A percentile compares a stretch with the other conserved stretches of the same genome.
Evolutionary conservation across 2,329 filamentous ascomycete species (phyloP).

Genomic region (Paraconiothyrium sp.): DNA sequence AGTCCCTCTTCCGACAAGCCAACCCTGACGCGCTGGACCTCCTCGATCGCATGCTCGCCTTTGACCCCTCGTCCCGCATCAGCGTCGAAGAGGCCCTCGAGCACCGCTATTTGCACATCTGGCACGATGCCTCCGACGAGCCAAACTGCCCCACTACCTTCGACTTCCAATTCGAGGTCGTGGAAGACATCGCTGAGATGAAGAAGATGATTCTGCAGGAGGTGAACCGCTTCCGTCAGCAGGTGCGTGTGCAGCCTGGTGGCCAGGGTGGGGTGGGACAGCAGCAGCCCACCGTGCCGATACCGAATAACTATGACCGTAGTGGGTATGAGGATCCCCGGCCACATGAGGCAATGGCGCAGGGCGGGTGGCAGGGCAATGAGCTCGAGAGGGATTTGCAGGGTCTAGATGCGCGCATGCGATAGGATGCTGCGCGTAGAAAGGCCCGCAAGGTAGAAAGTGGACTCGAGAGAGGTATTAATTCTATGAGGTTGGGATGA

Average conservation of each 20-base stretch:
- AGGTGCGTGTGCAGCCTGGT: conserved; percentile 57
- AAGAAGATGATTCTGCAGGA: conserved; percentile 97
- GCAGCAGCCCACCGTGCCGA: conserved; percentile 65
- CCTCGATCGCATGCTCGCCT: conserved; percentile 95
- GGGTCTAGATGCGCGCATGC: conserved; percentile 48
- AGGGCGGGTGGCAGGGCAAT: conserved; percentile 44
- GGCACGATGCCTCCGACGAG: conserved; percentile 98
- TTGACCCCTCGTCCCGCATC: conserved; percentile 93
- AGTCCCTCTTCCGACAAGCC: conserved; percentile 87
- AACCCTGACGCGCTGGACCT: conserved; percentile 96
- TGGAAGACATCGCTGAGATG: conserved; percentile 95
- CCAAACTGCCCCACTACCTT: conserved; percentile 92
- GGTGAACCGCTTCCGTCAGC: conserved; percentile 82
- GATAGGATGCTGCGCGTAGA: conserved; percentile 9
- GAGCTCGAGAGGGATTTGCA: conserved; percentile 61
- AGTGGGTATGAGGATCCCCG: conserved; percentile 69
- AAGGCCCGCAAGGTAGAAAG: background rate
- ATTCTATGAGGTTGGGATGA: conserved; percentile 4
- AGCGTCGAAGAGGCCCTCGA: conserved; percentile 94
- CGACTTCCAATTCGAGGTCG: conserved; percentile 98
- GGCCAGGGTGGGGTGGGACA: conserved; percentile 35
- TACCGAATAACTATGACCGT: conserved; percentile 68
- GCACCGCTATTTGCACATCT: conserved; percentile 96
- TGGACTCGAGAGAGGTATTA: background rate
- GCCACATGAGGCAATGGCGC: conserved; percentile 64